Evolutionary conservation across 306 rosid species (phyloP), one percentile per base, ranked within the genome.

Genomic region (Castanea crenata): DNA sequence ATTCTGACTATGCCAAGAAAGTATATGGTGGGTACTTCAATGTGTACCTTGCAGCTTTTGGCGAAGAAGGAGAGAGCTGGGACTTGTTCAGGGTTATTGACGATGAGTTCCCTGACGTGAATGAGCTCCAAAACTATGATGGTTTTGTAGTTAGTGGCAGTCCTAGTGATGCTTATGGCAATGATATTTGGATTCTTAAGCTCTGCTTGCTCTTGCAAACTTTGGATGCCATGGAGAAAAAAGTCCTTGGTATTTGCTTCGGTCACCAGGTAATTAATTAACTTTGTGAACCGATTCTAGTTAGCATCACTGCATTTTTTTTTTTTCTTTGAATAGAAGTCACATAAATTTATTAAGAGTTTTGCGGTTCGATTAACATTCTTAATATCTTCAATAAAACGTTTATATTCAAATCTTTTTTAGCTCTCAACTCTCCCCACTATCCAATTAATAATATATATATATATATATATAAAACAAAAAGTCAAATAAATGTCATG

Each of bases 241-340:
- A 89, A 80, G 21, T 92, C 71, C 92, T 92, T 13, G 93, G 95
- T 51, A 87, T 92, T 73, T 92, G 94, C 86, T 90, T 92, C 41
- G 94, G 97, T 7, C 93, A 90, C 73, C 97, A 90, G 92, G 97
- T 88, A 84, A 25, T 49, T 56, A 21, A 31, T 56, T 52, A 55
- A 44, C 5, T 13, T 5, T 4, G 58, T 15, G 3, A 5, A 44
- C 18, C 18, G 4, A 2, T 46, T 2, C 5, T 11, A 35, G 16
- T 23, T 58, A 15, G 10, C 55, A 38, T 3, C 19, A 34, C 44
- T 13, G 11, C 20, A 25, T 1, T 64, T 14, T 27, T 57, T 27
- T 57, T 68, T 3, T 8, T 23, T 23, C 35, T 3, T 8, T 15
- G 20, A 38, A 69, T 35, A 3, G 15, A 19, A 29, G 4, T 15